These are phyloP conservation scores for Penicillium sp. DNA, from an alignment of 2,329 filamentous ascomycete genomes.

Conservation along the genomic window DNA sequence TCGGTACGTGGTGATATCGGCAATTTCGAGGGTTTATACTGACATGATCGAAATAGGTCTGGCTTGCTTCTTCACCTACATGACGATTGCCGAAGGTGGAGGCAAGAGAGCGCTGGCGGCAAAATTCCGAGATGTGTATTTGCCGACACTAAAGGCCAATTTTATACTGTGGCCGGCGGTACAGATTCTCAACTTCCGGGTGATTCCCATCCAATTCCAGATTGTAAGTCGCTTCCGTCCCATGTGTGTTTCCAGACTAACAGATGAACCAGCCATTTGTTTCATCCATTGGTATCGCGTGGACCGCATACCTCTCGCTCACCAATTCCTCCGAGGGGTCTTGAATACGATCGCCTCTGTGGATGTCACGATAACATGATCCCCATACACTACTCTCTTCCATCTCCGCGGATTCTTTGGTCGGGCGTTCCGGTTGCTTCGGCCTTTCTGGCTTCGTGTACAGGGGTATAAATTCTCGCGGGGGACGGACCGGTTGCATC, in stretches of 20 bases:
- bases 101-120: constrained; percentile 72
- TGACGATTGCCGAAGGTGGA: constrained; percentile 94
- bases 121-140: constrained; percentile 91
- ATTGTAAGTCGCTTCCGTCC: constrained; percentile 66
- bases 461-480: constrained; percentile 9
- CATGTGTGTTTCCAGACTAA: constrained; percentile 5
- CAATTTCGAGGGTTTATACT: constrained; percentile 3
- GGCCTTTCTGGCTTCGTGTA: constrained; percentile 15
- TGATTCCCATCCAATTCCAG: constrained; percentile 95
- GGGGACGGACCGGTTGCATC: constrained; percentile 15
- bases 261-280: constrained; percentile 72
- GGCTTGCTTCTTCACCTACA: constrained; percentile 86
- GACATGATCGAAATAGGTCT: constrained; percentile 54
- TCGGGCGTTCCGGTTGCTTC: constrained; percentile 16
- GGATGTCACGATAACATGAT: constrained; percentile 17
- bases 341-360: constrained; percentile 22
- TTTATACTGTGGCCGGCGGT: constrained; percentile 93
- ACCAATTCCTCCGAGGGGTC: constrained; percentile 80
- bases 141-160: constrained; percentile 93
- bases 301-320: constrained; percentile 94
- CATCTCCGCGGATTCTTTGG: not conserved
- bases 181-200: constrained; percentile 91
- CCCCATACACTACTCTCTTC: constrained; percentile 11
- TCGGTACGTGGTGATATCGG: constrained; percentile 54
- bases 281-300: constrained; percentile 91